Evolutionary conservation across 2,329 filamentous ascomycete species (phyloP), one percentile per base, ranked within the genome.

Genomic region (Diatrype stigma): DNA sequence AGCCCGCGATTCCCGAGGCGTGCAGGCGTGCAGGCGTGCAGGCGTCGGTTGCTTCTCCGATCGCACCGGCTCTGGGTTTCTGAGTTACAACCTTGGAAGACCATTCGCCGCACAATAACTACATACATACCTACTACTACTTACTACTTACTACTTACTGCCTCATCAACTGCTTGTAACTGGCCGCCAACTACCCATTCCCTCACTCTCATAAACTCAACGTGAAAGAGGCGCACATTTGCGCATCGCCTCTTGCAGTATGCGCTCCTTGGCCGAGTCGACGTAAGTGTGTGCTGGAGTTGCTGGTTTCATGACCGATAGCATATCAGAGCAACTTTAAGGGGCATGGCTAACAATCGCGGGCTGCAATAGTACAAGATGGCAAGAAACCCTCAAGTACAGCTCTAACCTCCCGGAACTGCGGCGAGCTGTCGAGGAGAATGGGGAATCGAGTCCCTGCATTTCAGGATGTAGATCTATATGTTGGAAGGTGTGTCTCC

Each of bases 401-500:
- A 77, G 79, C 59, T 73, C 75, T 49, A 80, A 76, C 61, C 72
- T 87, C 52, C 70, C 72, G n/a, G 79, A 84, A 53, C 73, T 91
- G 50, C 84, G 81, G 68, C 76, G 76, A 56, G 82, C 83, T n/a
- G 78, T 89, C 48, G 82, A 78, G 66, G 72, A 79, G 56, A 79
- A 84, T 60, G 79, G 80, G 17, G 68, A 78, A 16, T 68, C 69
- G 11, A 87, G 80, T 61, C 83, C 86, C 46, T 90, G 87, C 66
- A 72, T 84, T 48, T 76, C 84, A 45, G 90, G 90, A 14, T 82
- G 91, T 57, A 84, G 92, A 50, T 96, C 93, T 3, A 80, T 95
- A 35, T 96, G 88, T 70, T 97, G 93, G 93, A 96, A 96, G 82
- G 89, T 87, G 65, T 61, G 49, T 54, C 21, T 16, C 22, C 10